These are phyloP conservation scores for Pezicula neosporulosa DNA, from an alignment of 2,329 filamentous ascomycete genomes.

Conservation along the genomic window DNA sequence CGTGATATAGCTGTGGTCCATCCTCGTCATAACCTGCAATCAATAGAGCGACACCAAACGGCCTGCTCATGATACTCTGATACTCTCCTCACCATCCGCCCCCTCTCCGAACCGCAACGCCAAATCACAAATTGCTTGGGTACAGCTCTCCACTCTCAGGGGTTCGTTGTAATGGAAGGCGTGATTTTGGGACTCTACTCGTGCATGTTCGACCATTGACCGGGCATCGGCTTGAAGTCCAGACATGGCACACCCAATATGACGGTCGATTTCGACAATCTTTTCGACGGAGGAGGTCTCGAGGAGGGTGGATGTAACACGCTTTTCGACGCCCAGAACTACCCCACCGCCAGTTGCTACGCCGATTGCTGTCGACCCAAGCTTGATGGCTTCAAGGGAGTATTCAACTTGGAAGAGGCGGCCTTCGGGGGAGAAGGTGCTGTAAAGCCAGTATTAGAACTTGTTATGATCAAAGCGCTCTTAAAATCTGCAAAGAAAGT, in stretches of 20 bases:
- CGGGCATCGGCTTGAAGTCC: slow-evolving; percentile 96
- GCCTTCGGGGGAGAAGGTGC: slow-evolving; percentile 99
- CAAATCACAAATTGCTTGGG: slow-evolving; percentile 96
- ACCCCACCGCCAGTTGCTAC: slow-evolving; percentile 94
- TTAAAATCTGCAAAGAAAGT: slow-evolving; percentile 12
- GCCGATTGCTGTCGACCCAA: slow-evolving; percentile 96
- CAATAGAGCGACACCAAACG: slow-evolving; percentile 92
- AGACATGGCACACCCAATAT: slow-evolving; percentile 98
- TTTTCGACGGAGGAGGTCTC: slow-evolving; percentile 98
- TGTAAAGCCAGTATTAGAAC: slow-evolving; percentile 36
- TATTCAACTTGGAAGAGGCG: slow-evolving; percentile 99
- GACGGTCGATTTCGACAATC: slow-evolving; percentile 98
- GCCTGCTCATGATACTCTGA: slow-evolving; percentile 98
- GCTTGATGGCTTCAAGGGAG: slow-evolving; percentile 99
- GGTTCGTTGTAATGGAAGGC: slow-evolving; percentile 97
- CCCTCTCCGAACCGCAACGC: slow-evolving; percentile 95
- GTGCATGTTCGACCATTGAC: slow-evolving; percentile 97
- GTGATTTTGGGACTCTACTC: slow-evolving; percentile 95
- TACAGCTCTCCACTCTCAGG: slow-evolving; percentile 94
- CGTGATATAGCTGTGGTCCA: slow-evolving; percentile 94
- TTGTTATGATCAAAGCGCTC: slow-evolving; percentile 3
- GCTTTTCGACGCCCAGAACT: slow-evolving; percentile 97
- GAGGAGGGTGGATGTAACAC: slow-evolving; percentile 94
- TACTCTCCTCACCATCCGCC: slow-evolving; percentile 95
- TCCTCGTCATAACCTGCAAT: slow-evolving; percentile 98